Conservation (phyloP, 148 eudicot species). For the Suaeda aralocaspica region DNA sequence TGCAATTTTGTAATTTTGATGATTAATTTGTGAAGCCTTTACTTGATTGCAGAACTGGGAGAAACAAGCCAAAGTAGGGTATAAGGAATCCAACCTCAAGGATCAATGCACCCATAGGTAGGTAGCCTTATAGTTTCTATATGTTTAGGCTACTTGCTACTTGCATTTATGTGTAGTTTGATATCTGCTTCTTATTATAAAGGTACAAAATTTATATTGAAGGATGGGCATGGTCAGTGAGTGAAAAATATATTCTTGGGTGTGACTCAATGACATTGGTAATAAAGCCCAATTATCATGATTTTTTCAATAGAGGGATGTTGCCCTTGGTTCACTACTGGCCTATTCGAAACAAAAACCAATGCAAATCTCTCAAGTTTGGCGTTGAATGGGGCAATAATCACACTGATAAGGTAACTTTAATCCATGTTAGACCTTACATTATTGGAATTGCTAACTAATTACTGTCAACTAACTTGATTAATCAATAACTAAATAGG, state of each 20-base stretch:
- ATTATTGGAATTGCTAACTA: no score
- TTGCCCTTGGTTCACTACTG: conserved; percentile 48
- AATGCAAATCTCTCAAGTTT: conserved; percentile 53
- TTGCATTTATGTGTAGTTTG: no score
- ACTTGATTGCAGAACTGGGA: conserved; percentile 32
- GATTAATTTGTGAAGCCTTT: no score
- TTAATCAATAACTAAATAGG: conserved; percentile 11
- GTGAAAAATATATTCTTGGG: conserved; percentile 53
- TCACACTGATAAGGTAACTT: conserved; percentile 41
- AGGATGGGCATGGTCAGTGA: conserved; percentile 74
- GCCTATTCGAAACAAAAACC: conserved; percentile 43
- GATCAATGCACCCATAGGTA: conserved; percentile 51
- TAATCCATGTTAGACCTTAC: no score
- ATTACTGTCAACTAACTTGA: no score
- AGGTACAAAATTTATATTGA: conserved; percentile 61
- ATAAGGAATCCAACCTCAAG: conserved; percentile 39
- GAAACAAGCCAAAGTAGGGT: conserved; percentile 34
- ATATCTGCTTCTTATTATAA: background rate
- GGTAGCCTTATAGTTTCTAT: no score
- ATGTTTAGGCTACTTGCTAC: no score
- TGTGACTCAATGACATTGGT: conserved; percentile 53
- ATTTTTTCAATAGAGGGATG: conserved; percentile 45
- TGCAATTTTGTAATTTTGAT: no score
- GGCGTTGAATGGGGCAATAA: conserved; percentile 66
- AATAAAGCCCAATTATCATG: conserved; percentile 40